phyloP scores from a whole-genome alignment of 768 basidiomycete species.

The Podaxis sp. region DNA sequence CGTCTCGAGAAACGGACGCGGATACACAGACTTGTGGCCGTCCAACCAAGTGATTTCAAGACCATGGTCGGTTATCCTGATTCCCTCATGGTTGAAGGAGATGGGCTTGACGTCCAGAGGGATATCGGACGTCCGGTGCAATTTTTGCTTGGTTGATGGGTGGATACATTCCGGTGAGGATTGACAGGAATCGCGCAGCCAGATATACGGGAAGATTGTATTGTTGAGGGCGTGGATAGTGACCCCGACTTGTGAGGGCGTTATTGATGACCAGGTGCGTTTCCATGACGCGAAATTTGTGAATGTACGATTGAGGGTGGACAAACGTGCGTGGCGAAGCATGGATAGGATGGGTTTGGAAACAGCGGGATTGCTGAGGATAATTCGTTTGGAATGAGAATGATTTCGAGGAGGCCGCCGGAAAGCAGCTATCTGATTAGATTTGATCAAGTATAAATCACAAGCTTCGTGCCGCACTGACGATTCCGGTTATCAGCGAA shows the following conservation, averaged over 20 bases:
- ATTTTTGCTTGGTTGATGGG: slow-evolving; percentile 75
- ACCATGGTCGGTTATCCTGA: slow-evolving; percentile 42
- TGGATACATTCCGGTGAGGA: slow-evolving; percentile 59
- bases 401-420: no score
- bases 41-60: slow-evolving; percentile 55
- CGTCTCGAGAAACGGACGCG: slow-evolving; percentile 44
- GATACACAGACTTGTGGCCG: slow-evolving; percentile 60
- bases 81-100: slow-evolving; percentile 31
- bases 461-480: no score
- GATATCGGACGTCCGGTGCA: slow-evolving; percentile 69
- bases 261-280: slow-evolving; percentile 31
- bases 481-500: no score
- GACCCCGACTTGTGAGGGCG: slow-evolving; percentile 26
- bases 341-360: no score
- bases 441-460: no score
- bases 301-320: no score
- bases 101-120: slow-evolving; percentile 47
- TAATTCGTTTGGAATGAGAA: no score
- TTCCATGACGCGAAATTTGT: neutral
- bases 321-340: no score
- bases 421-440: no score
- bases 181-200: slow-evolving; percentile 86
- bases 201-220: slow-evolving; percentile 61
- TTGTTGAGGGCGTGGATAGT: slow-evolving; percentile 40
- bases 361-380: no score